Percentiles rank a stretch among this genome's conserved stretches.
Evolutionary conservation across 73 alveolate genomes (phyloP).

Genomic region (Stentor coeruleus): DNA sequence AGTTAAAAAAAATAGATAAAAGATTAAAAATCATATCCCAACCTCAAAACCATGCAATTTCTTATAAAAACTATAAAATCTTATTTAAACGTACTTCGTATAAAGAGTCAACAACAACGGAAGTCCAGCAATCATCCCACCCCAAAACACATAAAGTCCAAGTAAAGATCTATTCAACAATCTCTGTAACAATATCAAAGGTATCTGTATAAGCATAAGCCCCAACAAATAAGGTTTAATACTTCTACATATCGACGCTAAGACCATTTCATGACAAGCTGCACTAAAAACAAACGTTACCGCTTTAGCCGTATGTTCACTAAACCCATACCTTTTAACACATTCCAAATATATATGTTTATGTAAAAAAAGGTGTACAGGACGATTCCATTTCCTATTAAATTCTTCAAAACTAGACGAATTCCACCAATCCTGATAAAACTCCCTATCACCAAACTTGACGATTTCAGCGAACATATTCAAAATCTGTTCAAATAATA

Average conservation of each 20-base stretch:
- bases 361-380: constrained; percentile 37
- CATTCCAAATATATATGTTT: constrained; percentile 34
- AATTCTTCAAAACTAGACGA: constrained; percentile 37
- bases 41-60: too few species aligned
- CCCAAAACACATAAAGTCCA: background rate
- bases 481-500: constrained; percentile 22
- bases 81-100: too few species aligned
- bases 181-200: background rate
- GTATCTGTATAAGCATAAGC: background rate
- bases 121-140: background rate
- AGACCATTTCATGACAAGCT: background rate
- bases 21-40: too few species aligned
- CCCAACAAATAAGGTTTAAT: constrained; percentile 1
- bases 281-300: background rate
- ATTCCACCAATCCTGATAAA: constrained; percentile 48
- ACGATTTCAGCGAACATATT: constrained; percentile 42
- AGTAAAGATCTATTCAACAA: background rate
- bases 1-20: too few species aligned
- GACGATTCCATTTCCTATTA: constrained; percentile 46
- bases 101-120: background rate
- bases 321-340: background rate
- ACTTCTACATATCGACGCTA: background rate
- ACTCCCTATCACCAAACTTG: constrained; percentile 40
- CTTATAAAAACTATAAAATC: too few species aligned
- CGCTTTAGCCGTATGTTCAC: background rate